Conservation (phyloP, 2,329 filamentous ascomycete genomes). For the Fusarium palustre region DNA sequence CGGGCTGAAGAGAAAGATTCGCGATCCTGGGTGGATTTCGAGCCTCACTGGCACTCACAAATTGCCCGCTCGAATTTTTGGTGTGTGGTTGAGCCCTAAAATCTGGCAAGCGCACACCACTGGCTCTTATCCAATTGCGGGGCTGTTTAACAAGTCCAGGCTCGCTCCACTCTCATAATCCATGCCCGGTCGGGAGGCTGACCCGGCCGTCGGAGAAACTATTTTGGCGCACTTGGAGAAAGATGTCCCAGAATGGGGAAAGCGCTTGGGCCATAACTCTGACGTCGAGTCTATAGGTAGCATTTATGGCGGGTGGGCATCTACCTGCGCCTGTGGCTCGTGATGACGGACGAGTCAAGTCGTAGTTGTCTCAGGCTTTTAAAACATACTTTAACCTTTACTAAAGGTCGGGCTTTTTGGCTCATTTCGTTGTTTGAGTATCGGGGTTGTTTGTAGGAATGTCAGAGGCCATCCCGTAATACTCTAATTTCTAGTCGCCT, state of each 20-base stretch:
- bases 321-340: conserved; percentile 26
- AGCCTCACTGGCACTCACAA: conserved; percentile 43
- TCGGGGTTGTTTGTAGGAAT: conserved; percentile 22
- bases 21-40: conserved; percentile 49
- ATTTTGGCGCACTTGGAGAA: conserved; percentile 14
- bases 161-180: background rate
- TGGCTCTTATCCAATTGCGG: background rate
- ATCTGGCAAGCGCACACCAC: conserved; percentile 36
- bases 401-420: background rate
- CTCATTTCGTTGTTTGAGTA: conserved; percentile 2
- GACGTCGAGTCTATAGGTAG: conserved; percentile 37
- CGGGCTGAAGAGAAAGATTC: conserved; percentile 49
- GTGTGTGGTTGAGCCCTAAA: conserved; percentile 54
- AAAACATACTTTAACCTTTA: conserved; percentile 7
- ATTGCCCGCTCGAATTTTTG: conserved; percentile 46
- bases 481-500: conserved; percentile 17
- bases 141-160: background rate
- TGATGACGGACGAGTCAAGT: conserved; percentile 32
- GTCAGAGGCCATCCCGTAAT: conserved; percentile 35
- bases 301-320: conserved; percentile 4
- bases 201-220: conserved; percentile 35
- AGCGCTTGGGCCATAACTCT: conserved; percentile 40
- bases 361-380: conserved; percentile 15
- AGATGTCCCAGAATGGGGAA: background rate
- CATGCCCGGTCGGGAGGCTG: no score